Base-by-base conservation (phyloP, 2,329 filamentous ascomycete species). In the Aureobasidium sp. region DNA sequence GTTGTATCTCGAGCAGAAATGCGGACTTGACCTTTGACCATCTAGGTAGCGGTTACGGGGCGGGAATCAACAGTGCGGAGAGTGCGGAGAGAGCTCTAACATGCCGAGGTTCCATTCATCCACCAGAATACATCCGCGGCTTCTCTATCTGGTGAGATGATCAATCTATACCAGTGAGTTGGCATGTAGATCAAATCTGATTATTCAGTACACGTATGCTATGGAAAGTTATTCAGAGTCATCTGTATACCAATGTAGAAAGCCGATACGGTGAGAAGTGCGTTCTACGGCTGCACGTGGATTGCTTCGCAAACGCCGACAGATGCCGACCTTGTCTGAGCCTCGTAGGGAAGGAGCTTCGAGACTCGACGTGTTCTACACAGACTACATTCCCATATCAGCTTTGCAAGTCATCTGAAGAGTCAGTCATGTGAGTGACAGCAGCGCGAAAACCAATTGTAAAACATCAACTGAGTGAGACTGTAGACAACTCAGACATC, bases 21-120 rank as follows among this genome's bases (percentile, higher is more conserved):
- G 17, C 22, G 17, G n/a, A 11, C 20, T 20, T 12, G 22, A 42
- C 36, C 37, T 36, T 42, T 55, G 51, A 58, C 55, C 55, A 58
- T 58, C 20, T 17, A 39, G 41, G 42, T 58, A 34, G 41, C 53
- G 42, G 37, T 22, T 22, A 20, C 39, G 51, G 22, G n/a, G 42
- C 37, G 57, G 45, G 48, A 17, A 34, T 37, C 17, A 53, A 53
- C 17, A 58, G 47, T 48, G 62, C 62, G 62, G 62, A 55, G 62
- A 58, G 45, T 47, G 44, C 48, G 60, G 60, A 55, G 60, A 53
- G 51, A 62, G 49, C 22, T 39, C 55, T n/a, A 8, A 48, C n/a
- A 47, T 61, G 55, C 62, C 62, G 57, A 61, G 62, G 62, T 59
- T 55, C 42, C 44, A 9, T 56, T 31, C 29, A 47, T 41, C 44